Base-by-base conservation (phyloP, 805 yeast genomes). In the Saccharomycopsis sp. region DNA sequence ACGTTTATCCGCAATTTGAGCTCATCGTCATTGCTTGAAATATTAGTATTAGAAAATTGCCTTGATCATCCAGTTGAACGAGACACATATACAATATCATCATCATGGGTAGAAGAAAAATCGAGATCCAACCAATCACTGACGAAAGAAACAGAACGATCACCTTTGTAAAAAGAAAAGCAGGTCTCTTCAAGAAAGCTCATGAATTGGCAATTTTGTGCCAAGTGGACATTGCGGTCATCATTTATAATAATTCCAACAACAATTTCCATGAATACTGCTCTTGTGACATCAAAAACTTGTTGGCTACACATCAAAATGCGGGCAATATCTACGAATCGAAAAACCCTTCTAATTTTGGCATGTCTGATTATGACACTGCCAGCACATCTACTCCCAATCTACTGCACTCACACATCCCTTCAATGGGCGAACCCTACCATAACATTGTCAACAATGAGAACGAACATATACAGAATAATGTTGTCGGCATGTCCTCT, bases 101-200 rank as follows among this genome's bases (percentile, higher is more conserved):
- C 34, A 43, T 6, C 38, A 92, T 89, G 98, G 98, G 98, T 40
- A 80, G 98, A 69, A 81, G 96, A 65, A 92, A 89, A 61, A 89
- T 89, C 50, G 92, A 83, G 48, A 89, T 89, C 53, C 77, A 84
- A 61, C 97, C 97, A 27, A 77, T 89, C 45, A 66, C 77, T 9
- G 95, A 89, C 52, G 96, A 89, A 59, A 69, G 97, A 42, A 89
- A 87, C 61, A 61, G 84, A 43, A 75, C 82, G 4, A 84, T 79
- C 15, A 89, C 98, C 0, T 92, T 89, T 59, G 85, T 85, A 48
- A 89, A 89, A 61, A 73, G 98, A 42, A 89, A 89, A 59, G 94
- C 95, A 0, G 98, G 98, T 2, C 67, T 89, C 23, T 88, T 92
- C 62, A 83, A 83, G 55, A 67, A 67, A 46, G 71, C 71, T 5